Conservation (phyloP, 2,329 filamentous ascomycete species). For the Sclerotinia minor region DNA sequence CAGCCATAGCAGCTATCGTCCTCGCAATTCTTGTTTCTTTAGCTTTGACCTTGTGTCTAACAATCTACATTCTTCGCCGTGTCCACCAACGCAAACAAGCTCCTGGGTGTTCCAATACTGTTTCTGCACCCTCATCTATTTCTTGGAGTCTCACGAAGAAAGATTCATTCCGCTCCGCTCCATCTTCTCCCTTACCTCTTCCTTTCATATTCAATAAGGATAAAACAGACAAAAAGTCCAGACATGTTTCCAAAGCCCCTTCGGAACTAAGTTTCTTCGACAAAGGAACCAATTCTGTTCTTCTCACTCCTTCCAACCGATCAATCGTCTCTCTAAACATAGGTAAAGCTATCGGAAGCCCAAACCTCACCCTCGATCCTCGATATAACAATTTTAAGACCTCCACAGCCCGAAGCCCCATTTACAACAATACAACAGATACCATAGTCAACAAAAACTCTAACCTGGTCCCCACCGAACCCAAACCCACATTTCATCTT, state of each 20-base stretch:
- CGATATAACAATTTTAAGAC: not conserved
- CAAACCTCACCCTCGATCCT: not conserved
- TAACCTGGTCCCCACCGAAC: not conserved
- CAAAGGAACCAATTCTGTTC: conserved; percentile 19
- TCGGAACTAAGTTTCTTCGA: conserved; percentile 23
- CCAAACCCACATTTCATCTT: conserved; percentile 20
- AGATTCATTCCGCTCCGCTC: not conserved
- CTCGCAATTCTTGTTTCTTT: conserved; percentile 19
- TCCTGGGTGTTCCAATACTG: not conserved
- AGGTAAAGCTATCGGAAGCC: conserved; percentile 18
- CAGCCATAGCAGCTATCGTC: conserved; percentile 11
- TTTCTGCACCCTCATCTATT: conserved; percentile 15
- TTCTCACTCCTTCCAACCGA: conserved; percentile 12
- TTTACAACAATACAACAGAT: not conserved
- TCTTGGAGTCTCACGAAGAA: conserved; percentile 14
- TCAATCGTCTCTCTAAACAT: conserved; percentile 17
- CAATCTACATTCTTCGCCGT: conserved; percentile 9
- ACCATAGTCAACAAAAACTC: not conserved
- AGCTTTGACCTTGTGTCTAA: conserved; percentile 19
- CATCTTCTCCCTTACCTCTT: conserved; percentile 11
- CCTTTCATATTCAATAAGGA: conserved; percentile 5
- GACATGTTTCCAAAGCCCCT: conserved; percentile 6
- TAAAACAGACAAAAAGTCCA: conserved; percentile 13
- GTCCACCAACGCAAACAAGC: not conserved
- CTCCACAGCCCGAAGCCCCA: not conserved